These are phyloP conservation scores for Punica granatum DNA, from an alignment of 345 rosid genomes.

Conservation along the genomic window DNA sequence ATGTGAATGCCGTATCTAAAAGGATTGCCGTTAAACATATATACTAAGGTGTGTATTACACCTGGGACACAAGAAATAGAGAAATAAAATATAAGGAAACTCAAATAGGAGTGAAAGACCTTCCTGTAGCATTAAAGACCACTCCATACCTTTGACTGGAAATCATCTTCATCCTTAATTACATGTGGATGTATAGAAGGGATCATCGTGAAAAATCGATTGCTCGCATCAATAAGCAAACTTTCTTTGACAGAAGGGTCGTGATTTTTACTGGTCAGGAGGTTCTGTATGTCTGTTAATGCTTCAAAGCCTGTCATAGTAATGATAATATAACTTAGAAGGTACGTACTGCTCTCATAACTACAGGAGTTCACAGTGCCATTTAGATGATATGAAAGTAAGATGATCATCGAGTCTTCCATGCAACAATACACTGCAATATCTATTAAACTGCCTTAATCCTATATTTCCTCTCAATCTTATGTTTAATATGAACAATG, in stretches of 20 bases:
- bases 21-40: not conserved
- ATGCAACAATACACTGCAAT: not conserved
- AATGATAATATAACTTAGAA: not conserved
- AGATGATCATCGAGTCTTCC: not conserved
- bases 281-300: conserved; percentile 77
- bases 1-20: not conserved
- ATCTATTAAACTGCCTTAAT: not conserved
- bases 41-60: not conserved
- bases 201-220: conserved; percentile 86
- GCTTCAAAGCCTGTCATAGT: conserved; percentile 76
- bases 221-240: conserved; percentile 86
- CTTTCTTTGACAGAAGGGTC: conserved; percentile 61
- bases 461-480: not conserved
- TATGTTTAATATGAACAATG: not conserved
- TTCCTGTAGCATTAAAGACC: not conserved
- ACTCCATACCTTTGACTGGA: conserved; percentile 69
- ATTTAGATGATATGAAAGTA: not conserved
- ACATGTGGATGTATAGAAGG: conserved; percentile 88
- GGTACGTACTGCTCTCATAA: not conserved
- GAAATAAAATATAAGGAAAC: not conserved
- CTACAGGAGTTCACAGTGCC: not conserved
- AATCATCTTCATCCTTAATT: conserved; percentile 77
- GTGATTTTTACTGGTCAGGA: conserved; percentile 32
- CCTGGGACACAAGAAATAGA: not conserved
- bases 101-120: too few species aligned